Evolutionary conservation across 2,329 filamentous ascomycete species (phyloP), one percentile per base, ranked within the genome.

Genomic region (Aspergillaceae sp.): DNA sequence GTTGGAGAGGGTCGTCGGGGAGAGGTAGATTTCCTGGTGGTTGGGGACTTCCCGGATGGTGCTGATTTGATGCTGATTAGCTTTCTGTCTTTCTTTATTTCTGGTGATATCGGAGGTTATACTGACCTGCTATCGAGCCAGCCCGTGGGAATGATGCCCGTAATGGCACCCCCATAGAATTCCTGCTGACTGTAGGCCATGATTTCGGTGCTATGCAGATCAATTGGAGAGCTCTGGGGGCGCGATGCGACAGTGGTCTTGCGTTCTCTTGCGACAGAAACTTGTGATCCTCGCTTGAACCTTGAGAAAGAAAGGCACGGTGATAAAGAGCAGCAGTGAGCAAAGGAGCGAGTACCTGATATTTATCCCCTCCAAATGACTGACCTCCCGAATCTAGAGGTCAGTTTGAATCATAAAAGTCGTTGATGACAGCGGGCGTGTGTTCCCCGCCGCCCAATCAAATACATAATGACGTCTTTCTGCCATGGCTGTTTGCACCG

Each of bases 11-110:
- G 88, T 89, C 51, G 85, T 77, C 53, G 79, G 77, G 63, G 94
- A 88, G 60, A 96, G 83, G 71, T 83, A 95, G 56, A 96, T 85
- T 74, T 96, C 91, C 72, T 97, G 90, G 66, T 94, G 86, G 50
- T 68, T 62, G 37, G 67, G 66, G 44, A 70, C 57, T 59, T 70
- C 56, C 48, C 63, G 64, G 42, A 67, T 54, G 44, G 55, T 51
- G 48, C 64, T 68, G 48, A 11, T 43, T 53, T 52, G 51, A 54
- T 46, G 45, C 36, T 34, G 11, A 9, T 7, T 33, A 40, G 30
- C 37, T 3, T 48, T 41, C 29, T 44, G 34, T 28, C 26, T 9
- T 40, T 42, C 5, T 11, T 41, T 19, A 19, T 19, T 19, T 19
- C 19, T 19, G 19, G 19, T 19, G 19, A 19, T 19, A 19, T 19